Percentiles rank a stretch among this genome's conserved stretches.
These are phyloP conservation scores for Tephrocybe sp. DNA, from an alignment of 768 basidiomycete species.

Conservation along the genomic window DNA sequence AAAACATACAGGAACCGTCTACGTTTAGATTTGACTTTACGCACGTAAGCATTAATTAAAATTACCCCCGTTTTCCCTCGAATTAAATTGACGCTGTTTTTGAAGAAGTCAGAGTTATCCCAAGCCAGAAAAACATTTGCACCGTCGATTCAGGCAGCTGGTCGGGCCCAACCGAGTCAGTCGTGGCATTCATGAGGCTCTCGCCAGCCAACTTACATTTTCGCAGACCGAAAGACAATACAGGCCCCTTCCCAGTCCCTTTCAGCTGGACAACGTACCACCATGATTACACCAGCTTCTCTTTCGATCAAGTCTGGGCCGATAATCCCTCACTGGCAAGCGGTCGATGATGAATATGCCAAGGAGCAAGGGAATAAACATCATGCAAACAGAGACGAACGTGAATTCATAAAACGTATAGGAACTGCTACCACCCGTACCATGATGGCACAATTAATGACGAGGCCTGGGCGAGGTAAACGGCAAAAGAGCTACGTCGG, in stretches of 20 bases:
- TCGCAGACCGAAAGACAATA: constrained; percentile 7
- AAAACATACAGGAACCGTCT: background rate
- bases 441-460: background rate
- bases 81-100: background rate
- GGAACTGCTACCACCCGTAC: constrained; percentile 9
- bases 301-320: constrained; percentile 9
- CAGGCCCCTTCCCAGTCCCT: constrained; percentile 2
- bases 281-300: constrained; percentile 6
- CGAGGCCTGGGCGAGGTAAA: background rate
- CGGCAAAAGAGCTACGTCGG: constrained; percentile 7
- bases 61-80: background rate
- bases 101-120: background rate
- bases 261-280: constrained; percentile 5
- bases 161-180: constrained; percentile 12
- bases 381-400: constrained; percentile 4
- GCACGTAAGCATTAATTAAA: background rate
- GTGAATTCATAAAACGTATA: constrained; percentile 14
- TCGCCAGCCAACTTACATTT: background rate
- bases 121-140: background rate
- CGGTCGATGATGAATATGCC: constrained; percentile 13
- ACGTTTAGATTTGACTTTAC: no score
- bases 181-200: background rate
- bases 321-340: constrained; percentile 16
- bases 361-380: constrained; percentile 5
- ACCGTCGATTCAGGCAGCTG: background rate